phyloP scores from a whole-genome alignment of 2,329 filamentous ascomycete genomes.

The Hypomyces perniciosus region DNA sequence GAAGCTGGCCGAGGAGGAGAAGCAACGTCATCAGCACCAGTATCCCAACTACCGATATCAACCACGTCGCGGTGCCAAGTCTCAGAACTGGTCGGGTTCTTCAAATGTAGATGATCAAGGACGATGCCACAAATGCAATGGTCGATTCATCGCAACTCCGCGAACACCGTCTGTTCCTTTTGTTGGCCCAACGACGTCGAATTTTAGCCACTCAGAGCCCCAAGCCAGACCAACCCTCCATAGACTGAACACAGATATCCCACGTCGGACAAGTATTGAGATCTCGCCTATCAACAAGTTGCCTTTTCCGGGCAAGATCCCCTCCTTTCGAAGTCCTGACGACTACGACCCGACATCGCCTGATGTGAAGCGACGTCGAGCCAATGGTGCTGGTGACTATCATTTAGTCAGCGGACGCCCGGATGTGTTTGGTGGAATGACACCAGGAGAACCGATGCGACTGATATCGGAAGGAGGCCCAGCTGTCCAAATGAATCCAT shows the following conservation, averaged over 20 bases:
- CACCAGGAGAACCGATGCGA: constrained; percentile 15
- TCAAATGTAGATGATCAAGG: constrained; percentile 43
- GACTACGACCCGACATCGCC: constrained; percentile 37
- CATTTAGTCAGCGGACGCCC: constrained; percentile 19
- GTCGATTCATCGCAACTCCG: constrained; percentile 55
- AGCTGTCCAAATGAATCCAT: constrained; percentile 16
- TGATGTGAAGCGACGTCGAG: constrained; percentile 59
- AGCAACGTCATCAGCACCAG: constrained; percentile 77
- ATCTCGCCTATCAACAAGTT: constrained; percentile 19
- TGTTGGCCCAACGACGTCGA: constrained; percentile 28
- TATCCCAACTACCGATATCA: constrained; percentile 95
- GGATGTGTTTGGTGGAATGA: constrained; percentile 11
- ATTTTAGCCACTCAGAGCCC: constrained; percentile 16
- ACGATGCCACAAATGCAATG: constrained; percentile 66
- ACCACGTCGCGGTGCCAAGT: constrained; percentile 57
- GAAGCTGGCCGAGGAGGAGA: constrained; percentile 84
- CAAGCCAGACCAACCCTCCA: constrained; percentile 17
- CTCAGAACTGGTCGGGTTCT: constrained; percentile 25
- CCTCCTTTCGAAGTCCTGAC: constrained; percentile 24
- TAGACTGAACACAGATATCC: constrained; percentile 19
- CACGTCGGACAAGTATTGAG: constrained; percentile 25
- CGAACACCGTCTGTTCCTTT: constrained; percentile 50
- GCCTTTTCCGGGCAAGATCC: constrained; percentile 19
- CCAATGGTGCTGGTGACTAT: constrained; percentile 38
- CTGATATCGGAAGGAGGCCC: constrained; percentile 18